Conservation (phyloP, 805 yeast species). For the Metschnikowia orientalis region DNA sequence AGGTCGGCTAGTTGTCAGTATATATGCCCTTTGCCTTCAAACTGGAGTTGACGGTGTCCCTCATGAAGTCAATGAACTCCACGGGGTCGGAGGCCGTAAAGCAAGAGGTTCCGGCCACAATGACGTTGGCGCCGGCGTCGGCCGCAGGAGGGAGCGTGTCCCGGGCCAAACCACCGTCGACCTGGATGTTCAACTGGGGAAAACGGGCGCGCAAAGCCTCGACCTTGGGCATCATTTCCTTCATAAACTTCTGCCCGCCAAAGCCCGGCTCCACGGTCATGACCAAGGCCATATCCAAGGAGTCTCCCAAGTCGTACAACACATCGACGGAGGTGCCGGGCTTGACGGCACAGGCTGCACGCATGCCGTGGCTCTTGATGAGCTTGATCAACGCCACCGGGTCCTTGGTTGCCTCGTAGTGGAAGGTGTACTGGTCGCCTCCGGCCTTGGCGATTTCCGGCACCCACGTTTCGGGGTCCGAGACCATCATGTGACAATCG, state of each 20-base stretch:
- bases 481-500: slow-evolving; percentile 99
- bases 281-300: slow-evolving; percentile 88
- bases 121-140: slow-evolving; percentile 96
- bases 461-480: slow-evolving; percentile 90
- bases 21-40: slow-evolving; percentile 44
- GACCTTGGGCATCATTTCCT: slow-evolving; percentile 95
- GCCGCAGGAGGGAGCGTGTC: slow-evolving; percentile 86
- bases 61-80: slow-evolving; percentile 66
- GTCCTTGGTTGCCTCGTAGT: slow-evolving; percentile 83
- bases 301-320: slow-evolving; percentile 66
- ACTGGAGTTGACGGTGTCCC: slow-evolving; percentile 52
- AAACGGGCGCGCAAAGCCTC: slow-evolving; percentile 63
- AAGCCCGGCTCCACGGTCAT: slow-evolving; percentile 99
- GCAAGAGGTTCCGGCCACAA: slow-evolving; percentile 95
- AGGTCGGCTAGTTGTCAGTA: too few species aligned
- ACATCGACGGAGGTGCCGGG: slow-evolving; percentile 90
- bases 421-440: slow-evolving; percentile 95
- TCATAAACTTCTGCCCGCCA: slow-evolving; percentile 97
- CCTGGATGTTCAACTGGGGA: slow-evolving; percentile 85
- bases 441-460: slow-evolving; percentile 88
- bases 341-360: slow-evolving; percentile 90
- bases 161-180: slow-evolving; percentile 92
- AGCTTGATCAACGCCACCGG: slow-evolving; percentile 69
- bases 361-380: slow-evolving; percentile 78
- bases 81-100: slow-evolving; percentile 80